Base-by-base conservation (phyloP, 139 green algal genomes). In the Chlamydomonas asymmetrica region DNA sequence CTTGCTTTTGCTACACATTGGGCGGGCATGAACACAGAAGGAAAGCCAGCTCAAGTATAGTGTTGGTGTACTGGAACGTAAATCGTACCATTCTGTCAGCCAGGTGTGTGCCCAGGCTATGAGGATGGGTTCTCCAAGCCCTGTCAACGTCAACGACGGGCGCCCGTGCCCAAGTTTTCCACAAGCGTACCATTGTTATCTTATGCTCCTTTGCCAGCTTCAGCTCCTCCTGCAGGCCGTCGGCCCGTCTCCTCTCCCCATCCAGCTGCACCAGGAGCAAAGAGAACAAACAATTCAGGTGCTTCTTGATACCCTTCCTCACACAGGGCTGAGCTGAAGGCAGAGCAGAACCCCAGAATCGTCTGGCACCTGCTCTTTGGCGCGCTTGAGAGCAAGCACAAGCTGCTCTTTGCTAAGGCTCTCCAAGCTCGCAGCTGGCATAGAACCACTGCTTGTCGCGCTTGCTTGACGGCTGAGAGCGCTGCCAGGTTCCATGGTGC, bases 1-100 rank as follows among this genome's bases (percentile, higher is more conserved):
- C 81, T 75, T 89, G 71, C 32, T 75, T 84, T 86, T 90, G 82
- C 78, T 88, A 65, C 67, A n/a, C n/a, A n/a, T n/a, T n/a, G n/a
- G n/a, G n/a, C n/a, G n/a, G n/a, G n/a, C n/a, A n/a, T n/a, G n/a
- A n/a, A n/a, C n/a, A 50, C 39, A 56, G 75, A 31, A 59, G 5
- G 40, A 9, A 9, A 37, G 23, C 63, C 34, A 29, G 31, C 32
- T 48, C 9, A 56, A 66, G 23, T 70, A 43, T 27, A 66, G 34
- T 34, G 54, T 34, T 32, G n/a, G n/a, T n/a, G n/a, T n/a, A n/a
- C n/a, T n/a, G n/a, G n/a, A n/a, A n/a, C n/a, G n/a, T n/a, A n/a
- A n/a, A n/a, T n/a, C n/a, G n/a, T n/a, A n/a, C n/a, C n/a, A n/a
- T n/a, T n/a, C n/a, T n/a, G n/a, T n/a, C n/a, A n/a, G n/a, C n/a